A percentile compares a stretch with the other conserved stretches of the same genome.
Conservation (phyloP, 2,329 filamentous ascomycete genomes). For the Aspergillus hortae region DNA sequence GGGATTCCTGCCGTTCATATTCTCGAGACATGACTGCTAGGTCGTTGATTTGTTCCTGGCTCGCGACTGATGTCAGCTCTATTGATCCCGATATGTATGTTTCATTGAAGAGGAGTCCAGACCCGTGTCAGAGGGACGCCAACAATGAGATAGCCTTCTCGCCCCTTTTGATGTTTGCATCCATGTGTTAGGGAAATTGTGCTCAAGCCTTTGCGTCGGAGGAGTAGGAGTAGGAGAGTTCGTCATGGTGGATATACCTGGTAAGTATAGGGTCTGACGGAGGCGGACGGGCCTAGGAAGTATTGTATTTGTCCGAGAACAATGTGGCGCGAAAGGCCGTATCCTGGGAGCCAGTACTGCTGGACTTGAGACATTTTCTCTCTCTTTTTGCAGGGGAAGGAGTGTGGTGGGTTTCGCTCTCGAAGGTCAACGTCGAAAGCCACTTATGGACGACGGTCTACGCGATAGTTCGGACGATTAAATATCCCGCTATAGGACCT, state of each 20-base stretch:
- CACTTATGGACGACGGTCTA: constrained; percentile 1
- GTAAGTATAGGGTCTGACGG: constrained; percentile 46
- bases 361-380: constrained; percentile 35
- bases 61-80: neutral
- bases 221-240: neutral
- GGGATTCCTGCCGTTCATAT: constrained; percentile 47
- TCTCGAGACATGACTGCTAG: constrained; percentile 45
- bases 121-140: constrained; percentile 47
- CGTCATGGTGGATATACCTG: constrained; percentile 32
- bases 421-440: neutral
- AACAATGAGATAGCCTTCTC: constrained; percentile 48
- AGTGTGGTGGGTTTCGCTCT: neutral
- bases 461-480: constrained; percentile 2
- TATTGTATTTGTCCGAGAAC: constrained; percentile 48
- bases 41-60: constrained; percentile 49
- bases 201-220: constrained; percentile 1
- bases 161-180: constrained; percentile 33
- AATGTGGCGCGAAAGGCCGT: constrained; percentile 47
- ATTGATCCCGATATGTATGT: neutral
- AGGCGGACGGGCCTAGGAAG: constrained; percentile 46
- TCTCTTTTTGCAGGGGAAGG: constrained; percentile 1
- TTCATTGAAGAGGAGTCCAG: constrained; percentile 5
- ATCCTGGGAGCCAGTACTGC: constrained; percentile 49
- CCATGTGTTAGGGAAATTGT: constrained; percentile 20
- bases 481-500: constrained; percentile 1